Evolutionary conservation across 768 basidiomycete species (phyloP).

Genomic region (Leucocoprinus birnbaumii): DNA sequence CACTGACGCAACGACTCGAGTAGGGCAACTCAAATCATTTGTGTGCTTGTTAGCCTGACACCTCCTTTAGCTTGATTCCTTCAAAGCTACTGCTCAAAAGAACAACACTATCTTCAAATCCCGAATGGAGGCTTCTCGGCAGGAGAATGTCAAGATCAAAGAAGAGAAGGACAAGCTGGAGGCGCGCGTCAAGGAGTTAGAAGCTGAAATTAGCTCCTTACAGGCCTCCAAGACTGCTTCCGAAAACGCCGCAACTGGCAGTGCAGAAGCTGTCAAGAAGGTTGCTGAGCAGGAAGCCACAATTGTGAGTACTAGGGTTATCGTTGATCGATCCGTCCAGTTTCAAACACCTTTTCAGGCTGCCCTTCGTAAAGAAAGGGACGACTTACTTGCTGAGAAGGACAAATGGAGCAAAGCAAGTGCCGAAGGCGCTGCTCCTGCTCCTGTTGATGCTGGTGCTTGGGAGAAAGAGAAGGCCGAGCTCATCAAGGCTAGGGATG

Average conservation of each 20-base stretch:
- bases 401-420: slow-evolving; percentile 35
- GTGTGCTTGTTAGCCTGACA: not conserved
- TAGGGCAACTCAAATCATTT: slow-evolving; percentile 5
- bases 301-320: slow-evolving; percentile 27
- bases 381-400: slow-evolving; percentile 61
- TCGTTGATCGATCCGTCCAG: not conserved
- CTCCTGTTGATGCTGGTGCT: slow-evolving; percentile 21
- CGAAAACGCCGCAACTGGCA: slow-evolving; percentile 19
- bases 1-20: slow-evolving; percentile 15
- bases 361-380: slow-evolving; percentile 54
- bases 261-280: slow-evolving; percentile 23
- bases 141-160: slow-evolving; percentile 28
- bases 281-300: slow-evolving; percentile 29
- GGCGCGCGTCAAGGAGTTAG: slow-evolving; percentile 33
- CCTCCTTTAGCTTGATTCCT: slow-evolving; percentile 32
- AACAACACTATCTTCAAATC: slow-evolving; percentile 27
- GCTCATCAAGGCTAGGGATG: slow-evolving; percentile 54
- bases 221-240: slow-evolving; percentile 20
- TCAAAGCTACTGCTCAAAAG: slow-evolving; percentile 29
- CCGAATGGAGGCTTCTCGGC: slow-evolving; percentile 31
- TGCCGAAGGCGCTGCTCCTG: slow-evolving; percentile 23
- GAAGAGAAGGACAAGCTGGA: slow-evolving; percentile 38
- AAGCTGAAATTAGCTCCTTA: slow-evolving; percentile 32
- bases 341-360: slow-evolving; percentile 32
- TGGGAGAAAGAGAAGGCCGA: slow-evolving; percentile 64